phyloP scores from a whole-genome alignment of 2,329 filamentous ascomycete species.

The Zopfia rhizophila region DNA sequence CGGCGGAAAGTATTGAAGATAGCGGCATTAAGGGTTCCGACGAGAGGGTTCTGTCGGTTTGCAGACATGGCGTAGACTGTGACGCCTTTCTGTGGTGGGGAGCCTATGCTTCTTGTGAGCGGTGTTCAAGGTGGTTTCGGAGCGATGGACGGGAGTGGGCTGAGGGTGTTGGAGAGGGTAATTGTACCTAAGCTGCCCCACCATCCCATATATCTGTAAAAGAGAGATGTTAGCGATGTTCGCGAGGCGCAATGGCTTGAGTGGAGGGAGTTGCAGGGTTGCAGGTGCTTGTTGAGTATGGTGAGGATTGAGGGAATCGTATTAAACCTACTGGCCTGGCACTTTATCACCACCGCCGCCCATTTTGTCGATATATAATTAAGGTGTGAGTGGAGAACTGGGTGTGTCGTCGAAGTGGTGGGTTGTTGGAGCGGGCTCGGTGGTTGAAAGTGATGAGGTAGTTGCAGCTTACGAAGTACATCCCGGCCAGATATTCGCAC shows the following conservation, averaged over 20 bases:
- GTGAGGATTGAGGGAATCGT: constrained; percentile 6
- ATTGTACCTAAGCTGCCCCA: constrained; percentile 27
- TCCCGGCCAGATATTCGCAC: too few relatives aligned
- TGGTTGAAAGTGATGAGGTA: constrained; percentile 2
- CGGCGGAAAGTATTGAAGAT: constrained; percentile 95
- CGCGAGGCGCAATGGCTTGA: constrained; percentile 5
- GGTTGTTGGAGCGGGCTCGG: constrained; percentile 1
- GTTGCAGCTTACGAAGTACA: too few relatives aligned
- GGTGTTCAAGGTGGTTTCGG: not conserved
- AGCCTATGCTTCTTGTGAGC: constrained; percentile 14
- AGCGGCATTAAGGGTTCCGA: constrained; percentile 78
- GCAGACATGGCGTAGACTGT: constrained; percentile 77
- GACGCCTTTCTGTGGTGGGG: constrained; percentile 65
- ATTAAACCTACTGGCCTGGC: constrained; percentile 27
- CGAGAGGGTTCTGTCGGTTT: constrained; percentile 87
- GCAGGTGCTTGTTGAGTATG: not conserved
- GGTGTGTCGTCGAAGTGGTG: constrained; percentile 6
- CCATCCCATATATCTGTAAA: constrained; percentile 27
- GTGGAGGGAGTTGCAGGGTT: not conserved
- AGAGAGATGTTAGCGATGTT: constrained; percentile 18
- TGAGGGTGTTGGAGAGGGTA: not conserved
- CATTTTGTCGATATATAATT: constrained; percentile 22
- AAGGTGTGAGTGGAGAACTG: constrained; percentile 1
- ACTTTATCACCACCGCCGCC: constrained; percentile 27
- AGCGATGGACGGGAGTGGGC: not conserved